Base-by-base conservation (phyloP, 1,284 basidiomycete species). In the Ceraceosorus guamensis region DNA sequence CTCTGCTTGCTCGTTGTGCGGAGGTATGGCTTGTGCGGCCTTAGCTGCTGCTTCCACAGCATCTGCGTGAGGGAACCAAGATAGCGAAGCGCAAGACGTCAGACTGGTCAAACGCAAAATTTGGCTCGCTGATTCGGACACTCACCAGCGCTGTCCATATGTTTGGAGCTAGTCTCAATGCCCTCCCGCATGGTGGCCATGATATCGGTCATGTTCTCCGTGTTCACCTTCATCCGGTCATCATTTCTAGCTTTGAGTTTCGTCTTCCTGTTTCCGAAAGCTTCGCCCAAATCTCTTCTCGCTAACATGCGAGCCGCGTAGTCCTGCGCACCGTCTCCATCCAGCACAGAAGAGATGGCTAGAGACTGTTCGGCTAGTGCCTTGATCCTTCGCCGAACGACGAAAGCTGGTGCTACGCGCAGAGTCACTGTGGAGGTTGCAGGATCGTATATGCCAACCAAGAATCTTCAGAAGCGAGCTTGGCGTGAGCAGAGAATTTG, bases 141-240 rank as follows among this genome's bases (percentile, higher is more conserved):
- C 30, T 54, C 52, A 34, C 46, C 52, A 10, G 32, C 37, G 33
- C n/a, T 35, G 16, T 45, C 32, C 14, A 50, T 57, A 18, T 24
- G 34, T 10, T 52, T 56, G 1, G 68, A 57, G 35, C 61, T 62
- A 31, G 63, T 60, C 35, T 66, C 65, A 48, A 74, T 75, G 7
- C 65, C 64, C 3, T 63, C 57, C 3, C 46, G 32, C 39, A 45
- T 37, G 6, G 52, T 37, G 7, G 44, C 13, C 7, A 73, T 66
- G 6, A 53, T 48, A 24, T 57, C 58, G 32, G 64, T 63, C 73
- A 74, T 74, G 53, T 69, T 67, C 48, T 60, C 63, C 7, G 68
- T 70, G 57, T 75, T 67, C 41, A 76, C 73, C 60, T 73, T 73
- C 72, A 76, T 75, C 37, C 68, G 60, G 52, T 76, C 73, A 52